phyloP scores from a whole-genome alignment of 2,329 filamentous ascomycete genomes.

The Huntiella moniliformis region DNA sequence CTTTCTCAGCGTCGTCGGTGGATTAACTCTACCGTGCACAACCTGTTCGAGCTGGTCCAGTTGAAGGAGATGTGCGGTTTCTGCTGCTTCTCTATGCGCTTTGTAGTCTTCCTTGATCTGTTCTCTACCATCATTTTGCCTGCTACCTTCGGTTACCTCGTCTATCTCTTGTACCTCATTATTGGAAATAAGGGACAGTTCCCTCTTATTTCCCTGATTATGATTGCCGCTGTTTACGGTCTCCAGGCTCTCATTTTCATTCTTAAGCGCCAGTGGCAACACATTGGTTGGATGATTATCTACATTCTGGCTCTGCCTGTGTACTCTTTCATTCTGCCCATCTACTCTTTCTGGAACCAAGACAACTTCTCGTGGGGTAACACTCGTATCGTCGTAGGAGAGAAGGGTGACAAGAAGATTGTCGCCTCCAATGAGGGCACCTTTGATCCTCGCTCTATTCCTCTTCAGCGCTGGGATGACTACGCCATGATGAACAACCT shows the following conservation, averaged over 20 bases:
- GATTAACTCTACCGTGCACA: slow-evolving; percentile 99
- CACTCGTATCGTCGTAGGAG: slow-evolving; percentile 89
- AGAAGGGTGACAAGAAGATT: slow-evolving; percentile 80
- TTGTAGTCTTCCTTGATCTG: slow-evolving; percentile 87
- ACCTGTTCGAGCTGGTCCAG: slow-evolving; percentile 74
- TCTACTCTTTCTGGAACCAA: slow-evolving; percentile 99
- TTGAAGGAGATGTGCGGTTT: slow-evolving; percentile 93
- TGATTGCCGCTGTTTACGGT: slow-evolving; percentile 84
- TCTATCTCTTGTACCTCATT: slow-evolving; percentile 68
- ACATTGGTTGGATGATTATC: slow-evolving; percentile 98
- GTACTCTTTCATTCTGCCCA: slow-evolving; percentile 72
- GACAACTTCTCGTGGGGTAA: slow-evolving; percentile 99
- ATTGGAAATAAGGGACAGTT: slow-evolving; percentile 53
- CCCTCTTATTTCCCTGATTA: slow-evolving; percentile 70
- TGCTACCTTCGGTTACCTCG: slow-evolving; percentile 71
- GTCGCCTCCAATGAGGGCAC: slow-evolving; percentile 67
- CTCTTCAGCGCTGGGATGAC: slow-evolving; percentile 92
- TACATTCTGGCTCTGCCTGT: slow-evolving; percentile 92
- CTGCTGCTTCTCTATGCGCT: slow-evolving; percentile 97
- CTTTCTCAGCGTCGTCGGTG: slow-evolving; percentile 95
- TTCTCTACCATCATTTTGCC: slow-evolving; percentile 84
- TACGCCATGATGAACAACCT: slow-evolving; percentile 76
- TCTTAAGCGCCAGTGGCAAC: slow-evolving; percentile 92
- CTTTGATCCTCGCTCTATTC: slow-evolving; percentile 84
- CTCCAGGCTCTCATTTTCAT: slow-evolving; percentile 93